Evolutionary conservation across 176 grass and related monocot genomes (phyloP), one percentile per base, ranked within the genome.

Genomic region (Leersia perrieri): DNA sequence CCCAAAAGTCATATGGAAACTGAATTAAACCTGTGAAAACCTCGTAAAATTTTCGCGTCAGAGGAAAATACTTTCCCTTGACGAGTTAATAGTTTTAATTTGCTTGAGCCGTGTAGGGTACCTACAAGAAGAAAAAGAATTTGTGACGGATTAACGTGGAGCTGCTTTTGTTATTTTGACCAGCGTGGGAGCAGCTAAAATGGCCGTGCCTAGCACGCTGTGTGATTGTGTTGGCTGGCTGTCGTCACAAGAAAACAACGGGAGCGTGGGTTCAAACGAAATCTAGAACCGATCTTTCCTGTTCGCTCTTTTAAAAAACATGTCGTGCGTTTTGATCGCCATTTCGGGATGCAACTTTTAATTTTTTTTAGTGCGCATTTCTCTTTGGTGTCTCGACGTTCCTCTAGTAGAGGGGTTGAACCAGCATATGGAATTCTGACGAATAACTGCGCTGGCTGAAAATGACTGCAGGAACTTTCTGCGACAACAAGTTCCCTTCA

Each of bases 211-310:
- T 3, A 63, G 5, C 34, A 23, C 4, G 51, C 0, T 70, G 76
- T 13, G 32, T 57, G 9, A 23, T 9, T 57, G 7, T 57, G 49
- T 22, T 55, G 49, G 49, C 39, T 22, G 0, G 22, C 33, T 80
- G 40, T 51, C 63, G 26, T 69, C 63, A 28, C 58, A 53, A 23
- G 25, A 14, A 61, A 69, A 60, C 70, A 41, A 33, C 6, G 32
- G 26, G 6, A 41, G 25, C 8, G 33, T 26, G 44, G 66, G 57
- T 89, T 85, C 77, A 85, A 80, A 30, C 63, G 53, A 44, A 33
- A 77, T 89, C 82, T 65, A 72, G 82, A 85, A 72, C 72, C 22
- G 15, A 77, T 88, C 49, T 47, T 22, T 30, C 33, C 31, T 39
- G 35, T 45, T 35, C 68, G 60, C n/a, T 30, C 58, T 51, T 85